phyloP scores from a whole-genome alignment of 2,329 filamentous ascomycete genomes.

The Massarina eburnea region DNA sequence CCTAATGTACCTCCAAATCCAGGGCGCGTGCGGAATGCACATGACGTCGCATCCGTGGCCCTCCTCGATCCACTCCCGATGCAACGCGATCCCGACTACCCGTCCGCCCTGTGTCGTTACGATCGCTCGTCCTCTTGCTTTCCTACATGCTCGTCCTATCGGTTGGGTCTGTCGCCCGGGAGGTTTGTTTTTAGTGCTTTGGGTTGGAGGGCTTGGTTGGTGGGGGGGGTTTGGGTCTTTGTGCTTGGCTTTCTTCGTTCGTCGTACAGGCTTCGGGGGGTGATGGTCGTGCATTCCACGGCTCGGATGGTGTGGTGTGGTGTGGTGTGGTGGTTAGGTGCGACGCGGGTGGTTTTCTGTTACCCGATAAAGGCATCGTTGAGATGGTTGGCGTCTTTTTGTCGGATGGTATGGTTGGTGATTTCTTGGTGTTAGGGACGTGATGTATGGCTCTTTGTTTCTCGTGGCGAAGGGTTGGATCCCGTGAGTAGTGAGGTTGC shows the following conservation, averaged over 20 bases:
- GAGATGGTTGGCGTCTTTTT: no score
- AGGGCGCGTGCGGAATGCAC: neutral
- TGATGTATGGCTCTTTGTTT: no score
- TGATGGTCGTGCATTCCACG: neutral
- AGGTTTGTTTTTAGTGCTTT: no score
- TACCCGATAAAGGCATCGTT: no score
- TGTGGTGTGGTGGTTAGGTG: neutral
- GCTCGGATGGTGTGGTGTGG: neutral
- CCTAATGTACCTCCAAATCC: neutral
- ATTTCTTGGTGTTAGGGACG: no score
- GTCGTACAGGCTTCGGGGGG: neutral
- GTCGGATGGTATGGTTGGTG: no score
- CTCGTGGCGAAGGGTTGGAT: no score
- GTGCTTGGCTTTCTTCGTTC: no score
- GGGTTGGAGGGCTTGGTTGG: neutral
- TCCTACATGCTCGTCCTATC: no score
- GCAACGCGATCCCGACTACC: neutral
- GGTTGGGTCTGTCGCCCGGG: no score
- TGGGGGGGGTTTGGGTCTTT: neutral
- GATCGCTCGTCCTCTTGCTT: neutral
- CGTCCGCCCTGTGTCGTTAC: neutral
- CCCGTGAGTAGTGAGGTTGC: no score
- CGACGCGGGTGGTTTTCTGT: no score
- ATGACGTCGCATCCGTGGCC: slow-evolving; percentile 1
- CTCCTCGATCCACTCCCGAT: neutral